Percentiles rank a stretch among this genome's conserved stretches.
Evolutionary conservation across 2,329 filamentous ascomycete genomes (phyloP).

Genomic region (Neodidymelliopsis sp.): DNA sequence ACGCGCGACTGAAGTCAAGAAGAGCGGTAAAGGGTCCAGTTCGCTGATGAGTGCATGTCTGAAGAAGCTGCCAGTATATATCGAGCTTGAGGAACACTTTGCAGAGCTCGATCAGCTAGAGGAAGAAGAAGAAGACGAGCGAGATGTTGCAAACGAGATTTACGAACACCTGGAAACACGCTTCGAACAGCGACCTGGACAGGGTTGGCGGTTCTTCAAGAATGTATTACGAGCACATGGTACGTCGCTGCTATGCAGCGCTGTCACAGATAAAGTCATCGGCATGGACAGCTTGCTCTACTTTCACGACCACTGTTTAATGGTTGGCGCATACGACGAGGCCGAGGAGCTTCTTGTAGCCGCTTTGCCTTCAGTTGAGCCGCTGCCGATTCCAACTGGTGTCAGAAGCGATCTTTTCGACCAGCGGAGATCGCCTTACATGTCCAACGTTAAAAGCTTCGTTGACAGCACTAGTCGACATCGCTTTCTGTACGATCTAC

Average conservation of each 20-base stretch:
- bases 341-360: conserved; percentile 44
- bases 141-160: conserved; percentile 48
- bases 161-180: conserved; percentile 50
- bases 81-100: conserved; percentile 50
- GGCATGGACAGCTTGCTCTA: conserved; percentile 29
- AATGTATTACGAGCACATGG: conserved; percentile 53
- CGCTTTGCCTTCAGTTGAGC: conserved; percentile 33
- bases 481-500: conserved; percentile 44
- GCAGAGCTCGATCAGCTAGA: conserved; percentile 40
- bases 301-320: conserved; percentile 41
- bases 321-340: conserved; percentile 44
- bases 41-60: conserved; percentile 51
- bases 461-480: conserved; percentile 39
- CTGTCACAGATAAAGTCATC: conserved; percentile 46
- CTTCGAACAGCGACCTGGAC: conserved; percentile 42
- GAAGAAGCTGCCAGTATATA: conserved; percentile 51
- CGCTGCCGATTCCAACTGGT: conserved; percentile 34
- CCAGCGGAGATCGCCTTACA: conserved; percentile 32
- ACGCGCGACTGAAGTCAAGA: conserved; percentile 37
- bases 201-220: conserved; percentile 51
- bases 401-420: conserved; percentile 40
- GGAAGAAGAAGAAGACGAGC: conserved; percentile 40
- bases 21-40: conserved; percentile 42
- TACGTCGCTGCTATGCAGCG: conserved; percentile 47
- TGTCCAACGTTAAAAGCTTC: conserved; percentile 37